These are phyloP conservation scores for Globisporangium mamillatum DNA, from an alignment of 352 stramenopile species.

Conservation along the genomic window DNA sequence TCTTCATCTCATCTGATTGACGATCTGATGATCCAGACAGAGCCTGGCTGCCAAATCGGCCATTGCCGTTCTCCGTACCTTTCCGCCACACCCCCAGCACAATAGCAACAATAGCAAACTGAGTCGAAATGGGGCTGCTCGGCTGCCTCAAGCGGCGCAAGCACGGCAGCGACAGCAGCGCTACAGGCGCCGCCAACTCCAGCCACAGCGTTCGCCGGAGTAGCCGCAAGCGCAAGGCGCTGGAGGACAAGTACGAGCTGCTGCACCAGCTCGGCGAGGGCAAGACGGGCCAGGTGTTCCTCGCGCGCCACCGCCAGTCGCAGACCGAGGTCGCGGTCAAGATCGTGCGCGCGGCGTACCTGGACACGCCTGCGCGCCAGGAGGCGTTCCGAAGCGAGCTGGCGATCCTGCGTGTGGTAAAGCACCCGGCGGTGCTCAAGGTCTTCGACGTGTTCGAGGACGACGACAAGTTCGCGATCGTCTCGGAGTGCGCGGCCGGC, in stretches of 20 bases:
- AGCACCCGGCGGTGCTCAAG: constrained; percentile 54
- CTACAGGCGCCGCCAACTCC: constrained; percentile 13
- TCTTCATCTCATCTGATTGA: background rate
- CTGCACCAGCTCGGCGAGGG: constrained; percentile 70
- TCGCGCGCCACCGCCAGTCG: constrained; percentile 36
- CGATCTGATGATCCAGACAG: background rate
- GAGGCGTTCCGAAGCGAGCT: constrained; percentile 66
- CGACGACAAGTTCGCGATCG: constrained; percentile 58
- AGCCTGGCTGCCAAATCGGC: background rate
- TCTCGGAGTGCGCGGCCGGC: constrained; percentile 58
- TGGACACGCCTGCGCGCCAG: constrained; percentile 65
- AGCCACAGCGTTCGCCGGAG: constrained; percentile 21
- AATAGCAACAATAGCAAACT: background rate
- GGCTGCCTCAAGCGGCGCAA: constrained; percentile 27
- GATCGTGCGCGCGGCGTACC: constrained; percentile 59
- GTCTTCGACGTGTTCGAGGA: constrained; percentile 72
- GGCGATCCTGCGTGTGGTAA: constrained; percentile 49
- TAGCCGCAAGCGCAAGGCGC: constrained; percentile 21
- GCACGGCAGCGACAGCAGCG: background rate
- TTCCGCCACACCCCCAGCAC: background rate
- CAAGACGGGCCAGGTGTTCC: constrained; percentile 74
- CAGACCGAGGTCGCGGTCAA: constrained; percentile 65
- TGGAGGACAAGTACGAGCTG: constrained; percentile 68
- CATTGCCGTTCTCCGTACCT: background rate
- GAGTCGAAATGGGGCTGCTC: constrained; percentile 21